Evolutionary conservation across 345 rosid genomes (phyloP).

Genomic region (Rhodamnia rubescens): DNA sequence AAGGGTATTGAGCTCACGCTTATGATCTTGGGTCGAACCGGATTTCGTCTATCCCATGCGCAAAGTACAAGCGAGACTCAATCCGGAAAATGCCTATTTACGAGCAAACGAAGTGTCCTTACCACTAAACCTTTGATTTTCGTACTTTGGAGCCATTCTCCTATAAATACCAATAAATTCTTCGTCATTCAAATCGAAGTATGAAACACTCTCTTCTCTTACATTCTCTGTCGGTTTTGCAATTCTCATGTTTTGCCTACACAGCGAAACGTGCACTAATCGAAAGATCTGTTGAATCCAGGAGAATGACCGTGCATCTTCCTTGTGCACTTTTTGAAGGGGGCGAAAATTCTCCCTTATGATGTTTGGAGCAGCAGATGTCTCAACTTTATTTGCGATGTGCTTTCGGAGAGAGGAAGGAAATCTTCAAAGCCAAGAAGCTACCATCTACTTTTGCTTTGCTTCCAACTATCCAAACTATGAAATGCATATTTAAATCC

Average conservation of each 20-base stretch:
- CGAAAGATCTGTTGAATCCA: background rate
- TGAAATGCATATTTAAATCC: background rate
- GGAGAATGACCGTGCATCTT: background rate
- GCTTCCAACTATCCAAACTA: background rate
- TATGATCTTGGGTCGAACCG: background rate
- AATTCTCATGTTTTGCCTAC: background rate
- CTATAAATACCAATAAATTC: background rate
- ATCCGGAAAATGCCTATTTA: background rate
- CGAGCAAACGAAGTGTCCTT: background rate
- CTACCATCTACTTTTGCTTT: background rate
- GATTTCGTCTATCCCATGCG: fast-evolving
- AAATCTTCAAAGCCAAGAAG: background rate
- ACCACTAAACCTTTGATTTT: background rate
- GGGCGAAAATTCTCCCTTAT: background rate
- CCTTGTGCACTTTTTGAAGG: background rate
- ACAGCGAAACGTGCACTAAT: background rate
- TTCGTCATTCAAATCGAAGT: background rate
- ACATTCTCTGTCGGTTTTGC: background rate
- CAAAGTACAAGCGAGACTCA: background rate
- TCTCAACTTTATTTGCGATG: background rate
- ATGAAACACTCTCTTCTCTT: background rate
- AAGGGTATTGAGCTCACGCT: fast-evolving
- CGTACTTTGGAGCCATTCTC: background rate
- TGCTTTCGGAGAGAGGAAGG: background rate
- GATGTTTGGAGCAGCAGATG: background rate